Conservation (phyloP, 768 basidiomycete genomes). For the Panaeolus cyanescens region DNA sequence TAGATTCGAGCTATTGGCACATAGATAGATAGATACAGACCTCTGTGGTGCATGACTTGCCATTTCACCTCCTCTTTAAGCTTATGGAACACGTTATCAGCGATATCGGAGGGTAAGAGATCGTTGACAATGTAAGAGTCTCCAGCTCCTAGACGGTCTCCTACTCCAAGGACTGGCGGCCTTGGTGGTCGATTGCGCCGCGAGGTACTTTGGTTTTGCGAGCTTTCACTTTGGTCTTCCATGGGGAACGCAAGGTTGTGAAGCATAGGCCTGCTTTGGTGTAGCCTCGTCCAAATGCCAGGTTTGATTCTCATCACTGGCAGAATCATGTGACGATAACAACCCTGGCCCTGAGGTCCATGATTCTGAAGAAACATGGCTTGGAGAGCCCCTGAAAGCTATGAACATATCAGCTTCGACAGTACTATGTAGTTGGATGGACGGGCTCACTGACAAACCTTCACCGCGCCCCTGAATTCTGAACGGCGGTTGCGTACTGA, state of each 20-base stretch:
- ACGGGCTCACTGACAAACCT: too few relatives aligned
- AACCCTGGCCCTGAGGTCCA: too few relatives aligned
- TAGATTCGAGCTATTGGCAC: neutral
- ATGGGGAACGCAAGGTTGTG: neutral
- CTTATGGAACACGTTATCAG: constrained; percentile 55
- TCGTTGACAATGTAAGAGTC: constrained; percentile 64
- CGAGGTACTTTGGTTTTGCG: neutral
- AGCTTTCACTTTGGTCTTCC: neutral
- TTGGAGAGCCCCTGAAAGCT: too few relatives aligned
- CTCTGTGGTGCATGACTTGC: constrained; percentile 75
- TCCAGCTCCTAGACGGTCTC: constrained; percentile 56
- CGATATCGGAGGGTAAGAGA: constrained; percentile 59
- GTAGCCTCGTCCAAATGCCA: too few relatives aligned
- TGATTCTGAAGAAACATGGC: too few relatives aligned
- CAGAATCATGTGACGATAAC: neutral
- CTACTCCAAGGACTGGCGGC: constrained; percentile 21
- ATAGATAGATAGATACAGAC: constrained; percentile 32
- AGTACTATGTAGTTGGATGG: too few relatives aligned
- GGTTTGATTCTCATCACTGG: neutral
- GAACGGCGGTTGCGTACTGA: neutral
- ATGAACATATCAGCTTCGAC: neutral
- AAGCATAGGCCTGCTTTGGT: too few relatives aligned
- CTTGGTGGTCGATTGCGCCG: constrained; percentile 1
- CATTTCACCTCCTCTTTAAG: constrained; percentile 68
- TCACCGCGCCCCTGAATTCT: too few relatives aligned